Base-by-base conservation (phyloP, 768 basidiomycete species). In the Boletellus ananas region DNA sequence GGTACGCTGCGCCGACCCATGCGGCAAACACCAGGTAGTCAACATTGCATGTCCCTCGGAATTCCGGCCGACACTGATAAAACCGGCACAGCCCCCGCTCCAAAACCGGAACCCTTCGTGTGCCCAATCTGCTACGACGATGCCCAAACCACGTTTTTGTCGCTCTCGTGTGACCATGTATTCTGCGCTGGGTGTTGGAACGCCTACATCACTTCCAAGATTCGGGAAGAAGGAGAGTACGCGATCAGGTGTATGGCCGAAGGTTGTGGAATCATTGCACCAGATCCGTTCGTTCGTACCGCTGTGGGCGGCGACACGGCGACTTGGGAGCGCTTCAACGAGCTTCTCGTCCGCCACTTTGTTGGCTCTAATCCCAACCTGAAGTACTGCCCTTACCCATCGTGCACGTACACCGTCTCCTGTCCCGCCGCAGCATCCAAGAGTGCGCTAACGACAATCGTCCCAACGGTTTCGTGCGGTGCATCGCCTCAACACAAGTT, bases 51-150 rank as follows among this genome's bases (percentile, higher is more conserved):
- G 20, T 47, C 20, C 6, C 3, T 38, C 38, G 17, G 21, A 7
- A 31, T 18, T 4, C 35, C 17, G 3, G 18, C 16, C 27, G 8
- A 9, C 21, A 25, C 45, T 54, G n/a, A 57, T 36, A 3, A 14
- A 11, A 3, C n/a, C 11, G 21, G 14, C 34, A 49, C 49, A 62
- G 31, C 55, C 63, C 49, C 59, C 61, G 41, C 55, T 27, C 60
- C 58, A 33, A 63, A 70, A 54, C 59, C 63, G 17, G 74, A 77
- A 38, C 73, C 82, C 17, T 95, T 94, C 70, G 76, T 87, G 31
- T 99, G 96, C 70, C 89, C 92, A 4, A 90, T 98, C 65, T 99
- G 96, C 74, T 98, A 85, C 69, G 87, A 89, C 63, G 89, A 93
- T 57, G 70, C 76, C 18, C 75, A 79, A 49, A 85, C 83, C 2